Conservation (phyloP, 495 filamentous ascomycete genomes). For the Penicillium alfredii region DNA sequence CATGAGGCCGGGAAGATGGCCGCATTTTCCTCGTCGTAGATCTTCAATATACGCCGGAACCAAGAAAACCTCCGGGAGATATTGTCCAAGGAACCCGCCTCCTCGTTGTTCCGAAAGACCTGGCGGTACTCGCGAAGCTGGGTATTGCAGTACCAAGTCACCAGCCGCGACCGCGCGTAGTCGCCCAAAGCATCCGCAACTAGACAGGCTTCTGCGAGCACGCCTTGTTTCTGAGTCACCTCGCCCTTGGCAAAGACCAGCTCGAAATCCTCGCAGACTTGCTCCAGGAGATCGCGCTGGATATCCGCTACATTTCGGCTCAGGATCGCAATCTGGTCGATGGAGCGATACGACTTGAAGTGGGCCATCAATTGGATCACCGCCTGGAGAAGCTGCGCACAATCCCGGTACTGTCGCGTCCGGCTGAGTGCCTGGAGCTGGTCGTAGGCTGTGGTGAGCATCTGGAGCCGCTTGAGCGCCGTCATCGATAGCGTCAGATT, state of each 20-base stretch:
- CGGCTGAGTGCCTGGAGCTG: slow-evolving; percentile 81
- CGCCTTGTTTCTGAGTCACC: slow-evolving; percentile 59
- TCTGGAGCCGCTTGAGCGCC: slow-evolving; percentile 91
- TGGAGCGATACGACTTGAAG: slow-evolving; percentile 96
- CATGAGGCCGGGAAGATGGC: slow-evolving; percentile 81
- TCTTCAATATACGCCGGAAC: slow-evolving; percentile 94
- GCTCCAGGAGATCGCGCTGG: slow-evolving; percentile 89
- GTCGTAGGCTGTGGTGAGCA: slow-evolving; percentile 97
- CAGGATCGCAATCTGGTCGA: slow-evolving; percentile 94
- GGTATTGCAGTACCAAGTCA: slow-evolving; percentile 98
- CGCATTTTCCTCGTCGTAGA: slow-evolving; percentile 91
- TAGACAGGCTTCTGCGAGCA: slow-evolving; percentile 78
- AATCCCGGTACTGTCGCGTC: slow-evolving; percentile 91
- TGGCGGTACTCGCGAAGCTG: slow-evolving; percentile 93
- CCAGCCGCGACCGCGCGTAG: slow-evolving; percentile 70
- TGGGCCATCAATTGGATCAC: slow-evolving; percentile 98
- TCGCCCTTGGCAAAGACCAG: slow-evolving; percentile 89
- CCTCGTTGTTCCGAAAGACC: slow-evolving; percentile 92
- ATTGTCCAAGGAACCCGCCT: slow-evolving; percentile 94
- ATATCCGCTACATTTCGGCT: slow-evolving; percentile 91
- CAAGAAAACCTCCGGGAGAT: slow-evolving; percentile 92
- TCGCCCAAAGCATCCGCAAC: slow-evolving; percentile 97
- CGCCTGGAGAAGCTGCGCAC: slow-evolving; percentile 87
- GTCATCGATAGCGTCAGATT: slow-evolving; percentile 98
- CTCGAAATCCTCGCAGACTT: slow-evolving; percentile 98